Evolutionary conservation across 2,329 filamentous ascomycete genomes (phyloP).

Genomic region (Stemphylium beticola): DNA sequence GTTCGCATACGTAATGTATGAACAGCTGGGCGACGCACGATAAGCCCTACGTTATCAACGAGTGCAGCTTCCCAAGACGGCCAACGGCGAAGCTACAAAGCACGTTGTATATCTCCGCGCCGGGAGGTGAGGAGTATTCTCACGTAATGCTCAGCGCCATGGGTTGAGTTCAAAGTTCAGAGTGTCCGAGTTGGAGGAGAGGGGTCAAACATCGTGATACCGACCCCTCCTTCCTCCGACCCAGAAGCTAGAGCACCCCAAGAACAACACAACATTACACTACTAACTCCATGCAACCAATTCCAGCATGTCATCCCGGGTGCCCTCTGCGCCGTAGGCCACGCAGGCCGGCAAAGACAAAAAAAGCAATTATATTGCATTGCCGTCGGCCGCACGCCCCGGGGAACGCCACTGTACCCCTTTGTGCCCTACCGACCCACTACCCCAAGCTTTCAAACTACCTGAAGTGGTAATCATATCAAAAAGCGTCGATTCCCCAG

Average conservation of each 20-base stretch:
- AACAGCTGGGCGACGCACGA: not conserved
- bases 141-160: not conserved
- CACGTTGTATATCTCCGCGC: not conserved
- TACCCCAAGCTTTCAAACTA: not conserved
- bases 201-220: not conserved
- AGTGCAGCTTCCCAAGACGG: constrained; percentile 6
- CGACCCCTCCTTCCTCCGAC: not conserved
- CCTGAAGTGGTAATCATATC: constrained; percentile 2
- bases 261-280: not conserved
- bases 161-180: no score
- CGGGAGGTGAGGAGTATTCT: not conserved
- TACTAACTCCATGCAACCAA: not conserved
- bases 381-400: not conserved
- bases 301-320: not conserved
- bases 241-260: constrained; percentile 1
- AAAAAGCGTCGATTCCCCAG: constrained; percentile 7
- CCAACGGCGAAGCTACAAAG: not conserved
- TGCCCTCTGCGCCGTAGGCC: not conserved
- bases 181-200: not conserved
- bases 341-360: not conserved
- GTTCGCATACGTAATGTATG: constrained; percentile 6
- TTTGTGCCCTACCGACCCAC: constrained; percentile 1
- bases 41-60: constrained; percentile 14
- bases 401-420: not conserved
- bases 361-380: not conserved